Conservation (phyloP, 352 stramenopile species). For the Globisporangium parvum region DNA sequence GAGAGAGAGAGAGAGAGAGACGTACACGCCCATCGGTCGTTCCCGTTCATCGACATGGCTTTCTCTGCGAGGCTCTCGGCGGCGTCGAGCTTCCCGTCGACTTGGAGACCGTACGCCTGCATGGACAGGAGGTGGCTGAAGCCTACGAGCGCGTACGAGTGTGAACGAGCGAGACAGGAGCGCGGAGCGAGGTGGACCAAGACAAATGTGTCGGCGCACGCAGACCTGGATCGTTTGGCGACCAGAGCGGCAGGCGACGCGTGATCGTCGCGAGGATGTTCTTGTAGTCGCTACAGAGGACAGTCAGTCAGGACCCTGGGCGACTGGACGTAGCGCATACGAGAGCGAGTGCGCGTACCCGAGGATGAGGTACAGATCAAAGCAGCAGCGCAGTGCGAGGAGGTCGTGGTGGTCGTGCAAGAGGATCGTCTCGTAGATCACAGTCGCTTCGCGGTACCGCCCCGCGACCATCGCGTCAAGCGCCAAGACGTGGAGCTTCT, state of each 20-base stretch:
- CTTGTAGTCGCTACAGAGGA: constrained; percentile 49
- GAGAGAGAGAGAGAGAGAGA: constrained; percentile 7
- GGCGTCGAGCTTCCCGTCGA: constrained; percentile 53
- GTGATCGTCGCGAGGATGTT: constrained; percentile 73
- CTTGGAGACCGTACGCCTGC: constrained; percentile 80
- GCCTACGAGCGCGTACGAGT: constrained; percentile 13
- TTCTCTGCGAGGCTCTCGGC: constrained; percentile 69
- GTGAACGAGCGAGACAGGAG: too few relatives aligned
- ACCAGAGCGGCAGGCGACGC: constrained; percentile 69
- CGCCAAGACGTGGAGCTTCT: constrained; percentile 73
- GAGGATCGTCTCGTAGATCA: constrained; percentile 79
- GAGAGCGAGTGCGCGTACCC: constrained; percentile 29
- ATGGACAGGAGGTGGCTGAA: constrained; percentile 78
- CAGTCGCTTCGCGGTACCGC: constrained; percentile 56
- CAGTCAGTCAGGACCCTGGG: too few relatives aligned
- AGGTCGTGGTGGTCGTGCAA: constrained; percentile 58
- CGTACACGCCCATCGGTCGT: constrained; percentile 82
- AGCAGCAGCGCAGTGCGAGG: constrained; percentile 69
- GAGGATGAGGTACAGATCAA: constrained; percentile 74
- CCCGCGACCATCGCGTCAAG: constrained; percentile 65
- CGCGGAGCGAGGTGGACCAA: too few relatives aligned
- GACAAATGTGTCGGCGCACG: too few relatives aligned
- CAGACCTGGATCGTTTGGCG: constrained; percentile 59
- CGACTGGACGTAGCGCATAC: too few relatives aligned
- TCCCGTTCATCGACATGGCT: constrained; percentile 78